These are phyloP conservation scores for Tolypocladium tropicale DNA, from an alignment of 2,329 filamentous ascomycete species.

Conservation along the genomic window DNA sequence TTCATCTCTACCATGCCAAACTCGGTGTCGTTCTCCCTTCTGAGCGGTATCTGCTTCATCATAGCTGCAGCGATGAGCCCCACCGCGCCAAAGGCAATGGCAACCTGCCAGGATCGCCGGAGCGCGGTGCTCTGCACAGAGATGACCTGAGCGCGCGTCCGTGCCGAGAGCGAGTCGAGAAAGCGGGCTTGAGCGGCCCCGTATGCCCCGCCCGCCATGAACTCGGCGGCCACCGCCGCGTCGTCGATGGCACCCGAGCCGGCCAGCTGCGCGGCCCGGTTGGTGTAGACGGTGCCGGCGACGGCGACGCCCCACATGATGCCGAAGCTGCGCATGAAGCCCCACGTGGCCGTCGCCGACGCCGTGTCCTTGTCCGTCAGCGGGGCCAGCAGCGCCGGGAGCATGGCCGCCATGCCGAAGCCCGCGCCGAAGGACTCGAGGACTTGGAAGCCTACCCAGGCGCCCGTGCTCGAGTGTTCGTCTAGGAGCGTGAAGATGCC, in stretches of 20 bases:
- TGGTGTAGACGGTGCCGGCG: background rate
- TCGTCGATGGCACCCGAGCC: background rate
- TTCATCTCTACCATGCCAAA: background rate
- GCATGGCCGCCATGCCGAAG: background rate
- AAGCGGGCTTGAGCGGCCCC: background rate
- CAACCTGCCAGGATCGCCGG: background rate
- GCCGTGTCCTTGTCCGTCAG: background rate
- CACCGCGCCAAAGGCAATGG: background rate
- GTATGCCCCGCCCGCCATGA: background rate
- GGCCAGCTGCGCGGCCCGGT: background rate
- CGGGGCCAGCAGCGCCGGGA: background rate
- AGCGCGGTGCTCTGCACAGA: background rate
- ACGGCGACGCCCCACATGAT: background rate
- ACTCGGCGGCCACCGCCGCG: background rate
- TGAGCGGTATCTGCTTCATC: background rate
- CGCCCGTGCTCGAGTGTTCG: background rate
- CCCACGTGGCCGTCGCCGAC: background rate
- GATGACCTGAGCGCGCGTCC: background rate
- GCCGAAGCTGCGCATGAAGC: background rate
- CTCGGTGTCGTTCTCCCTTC: background rate
- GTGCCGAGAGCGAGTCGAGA: background rate
- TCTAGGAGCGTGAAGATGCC: background rate
- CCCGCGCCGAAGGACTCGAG: background rate
- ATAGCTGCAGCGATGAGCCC: background rate
- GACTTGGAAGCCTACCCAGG: background rate